A percentile compares a stretch with the other conserved stretches of the same genome.
phyloP scores from a whole-genome alignment of 2,329 filamentous ascomycete genomes.

The Capronia coronata region DNA sequence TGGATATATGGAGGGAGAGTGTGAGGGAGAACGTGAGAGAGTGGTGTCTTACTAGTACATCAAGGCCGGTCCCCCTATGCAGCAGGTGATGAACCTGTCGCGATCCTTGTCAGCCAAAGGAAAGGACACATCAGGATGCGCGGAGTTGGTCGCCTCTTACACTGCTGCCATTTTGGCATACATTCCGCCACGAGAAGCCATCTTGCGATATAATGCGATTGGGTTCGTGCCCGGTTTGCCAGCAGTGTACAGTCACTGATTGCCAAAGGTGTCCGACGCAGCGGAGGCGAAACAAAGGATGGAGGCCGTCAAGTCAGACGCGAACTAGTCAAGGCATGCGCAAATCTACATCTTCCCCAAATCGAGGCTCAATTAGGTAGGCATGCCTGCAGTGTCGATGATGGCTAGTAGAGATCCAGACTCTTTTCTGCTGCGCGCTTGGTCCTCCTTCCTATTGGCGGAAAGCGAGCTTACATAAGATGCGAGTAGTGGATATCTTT shows the following conservation, averaged over 20 bases:
- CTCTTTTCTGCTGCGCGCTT: conserved; percentile 3
- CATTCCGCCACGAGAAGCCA: conserved; percentile 36
- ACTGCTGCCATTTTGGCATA: conserved; percentile 63
- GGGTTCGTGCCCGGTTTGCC: not conserved
- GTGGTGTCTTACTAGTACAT: conserved; percentile 54
- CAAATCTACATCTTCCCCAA: conserved; percentile 12
- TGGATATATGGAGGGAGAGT: not conserved
- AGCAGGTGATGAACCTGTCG: conserved; percentile 60
- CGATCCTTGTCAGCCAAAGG: not conserved
- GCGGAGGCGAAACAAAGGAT: too few species aligned
- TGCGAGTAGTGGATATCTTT: too few species aligned
- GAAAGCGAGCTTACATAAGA: not conserved
- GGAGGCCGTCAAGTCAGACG: too few species aligned
- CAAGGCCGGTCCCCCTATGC: conserved; percentile 77
- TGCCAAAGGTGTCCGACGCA: too few species aligned
- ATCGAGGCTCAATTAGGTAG: too few species aligned
- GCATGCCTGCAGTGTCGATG: too few species aligned
- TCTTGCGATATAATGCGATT: conserved; percentile 5
- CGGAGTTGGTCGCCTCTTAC: conserved; percentile 43
- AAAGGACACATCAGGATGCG: too few species aligned
- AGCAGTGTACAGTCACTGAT: not conserved
- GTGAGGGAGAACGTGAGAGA: conserved; percentile 7
- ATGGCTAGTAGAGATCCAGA: not conserved
- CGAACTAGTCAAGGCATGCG: too few species aligned
- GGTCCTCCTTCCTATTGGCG: conserved; percentile 14